Evolutionary conservation across 176 grass and related monocot genomes (phyloP), one percentile per base, ranked within the genome.

Genomic region (Olyra latifolia): DNA sequence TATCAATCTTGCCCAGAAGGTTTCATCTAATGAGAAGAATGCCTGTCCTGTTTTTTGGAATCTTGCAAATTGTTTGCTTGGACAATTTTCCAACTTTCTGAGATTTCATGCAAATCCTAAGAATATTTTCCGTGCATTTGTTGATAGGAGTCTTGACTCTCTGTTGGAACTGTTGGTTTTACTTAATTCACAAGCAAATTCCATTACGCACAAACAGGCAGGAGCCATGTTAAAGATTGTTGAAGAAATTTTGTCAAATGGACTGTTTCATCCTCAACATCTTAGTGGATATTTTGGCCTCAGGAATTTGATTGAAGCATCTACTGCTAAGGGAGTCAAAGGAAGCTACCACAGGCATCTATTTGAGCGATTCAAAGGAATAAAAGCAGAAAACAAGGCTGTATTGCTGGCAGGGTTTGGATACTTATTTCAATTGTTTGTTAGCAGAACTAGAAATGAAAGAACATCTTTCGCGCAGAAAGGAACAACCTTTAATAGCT

Each of bases 281-380:
- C 88, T 95, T 80, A 74, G 86, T 77, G 96, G 93, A 59, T 95
- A 95, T 93, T 91, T 99, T 62, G 86, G 63, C 64, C 82, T 95
- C 46, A 91, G 91, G 46, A 93, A 77, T 85, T 87, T 90, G 48
- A 90, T 45, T 48, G 72, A 75, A 71, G 58, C 74, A 22, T 67
- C 47, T 62, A 69, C 57, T 19, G 69, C 57, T 46, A 93, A 72
- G 70, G 90, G 91, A 87, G 69, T 91, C 41, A 99, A 89, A 87
- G 92, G 86, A 71, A 98, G 96, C 84, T 95, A 99, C 66, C 96
- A 93, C 76, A 91, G 85, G 39, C 90, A 95, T 82, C 87, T 99
- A 11, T 95, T 99, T 89, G 88, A 88, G 59, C 76, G 75, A 77
- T 93, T 95, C 62, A 89, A 91, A 58, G 85, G 82, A 55, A 93